These are phyloP conservation scores for Aureobasidium sp. DNA, from an alignment of 2,329 filamentous ascomycete genomes.

Conservation along the genomic window DNA sequence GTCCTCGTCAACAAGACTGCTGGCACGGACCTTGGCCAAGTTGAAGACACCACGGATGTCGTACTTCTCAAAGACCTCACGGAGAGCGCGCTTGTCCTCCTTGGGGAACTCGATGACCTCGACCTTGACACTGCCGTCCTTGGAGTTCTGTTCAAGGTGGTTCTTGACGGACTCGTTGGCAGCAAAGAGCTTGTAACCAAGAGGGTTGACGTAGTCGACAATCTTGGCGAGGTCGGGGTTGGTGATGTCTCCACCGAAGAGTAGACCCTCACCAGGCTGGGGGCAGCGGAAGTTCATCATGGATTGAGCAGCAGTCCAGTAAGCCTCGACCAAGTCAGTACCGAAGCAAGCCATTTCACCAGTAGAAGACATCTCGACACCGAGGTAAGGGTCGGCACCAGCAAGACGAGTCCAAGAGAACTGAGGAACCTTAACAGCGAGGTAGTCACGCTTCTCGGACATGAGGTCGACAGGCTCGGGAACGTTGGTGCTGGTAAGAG, in stretches of 20 bases:
- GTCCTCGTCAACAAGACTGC: slow-evolving; percentile 81
- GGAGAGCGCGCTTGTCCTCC: slow-evolving; percentile 86
- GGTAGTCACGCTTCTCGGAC: slow-evolving; percentile 78
- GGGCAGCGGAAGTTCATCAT: slow-evolving; percentile 99
- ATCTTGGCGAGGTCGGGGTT: slow-evolving; percentile 67
- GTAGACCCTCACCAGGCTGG: slow-evolving; percentile 85
- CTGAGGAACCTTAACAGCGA: slow-evolving; percentile 96
- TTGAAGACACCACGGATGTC: slow-evolving; percentile 96
- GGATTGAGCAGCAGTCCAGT: slow-evolving; percentile 93
- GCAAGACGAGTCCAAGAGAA: slow-evolving; percentile 98
- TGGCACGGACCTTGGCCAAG: slow-evolving; percentile 73
- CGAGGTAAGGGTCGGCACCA: slow-evolving; percentile 92
- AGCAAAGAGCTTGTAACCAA: slow-evolving; percentile 91
- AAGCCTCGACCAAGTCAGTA: slow-evolving; percentile 89
- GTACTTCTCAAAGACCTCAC: slow-evolving; percentile 94
- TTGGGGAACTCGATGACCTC: slow-evolving; percentile 96
- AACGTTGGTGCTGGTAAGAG: slow-evolving; percentile 75
- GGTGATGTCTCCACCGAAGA: slow-evolving; percentile 78
- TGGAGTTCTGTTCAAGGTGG: slow-evolving; percentile 65
- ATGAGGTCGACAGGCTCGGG: slow-evolving; percentile 83
- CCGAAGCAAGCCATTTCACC: slow-evolving; percentile 99
- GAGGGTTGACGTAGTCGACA: slow-evolving; percentile 76
- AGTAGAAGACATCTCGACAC: slow-evolving; percentile 94
- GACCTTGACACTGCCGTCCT: slow-evolving; percentile 57
- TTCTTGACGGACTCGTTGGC: slow-evolving; percentile 73